Evolutionary conservation across 441 rosid species (phyloP).

Genomic region (Pelargonium citronellum): DNA sequence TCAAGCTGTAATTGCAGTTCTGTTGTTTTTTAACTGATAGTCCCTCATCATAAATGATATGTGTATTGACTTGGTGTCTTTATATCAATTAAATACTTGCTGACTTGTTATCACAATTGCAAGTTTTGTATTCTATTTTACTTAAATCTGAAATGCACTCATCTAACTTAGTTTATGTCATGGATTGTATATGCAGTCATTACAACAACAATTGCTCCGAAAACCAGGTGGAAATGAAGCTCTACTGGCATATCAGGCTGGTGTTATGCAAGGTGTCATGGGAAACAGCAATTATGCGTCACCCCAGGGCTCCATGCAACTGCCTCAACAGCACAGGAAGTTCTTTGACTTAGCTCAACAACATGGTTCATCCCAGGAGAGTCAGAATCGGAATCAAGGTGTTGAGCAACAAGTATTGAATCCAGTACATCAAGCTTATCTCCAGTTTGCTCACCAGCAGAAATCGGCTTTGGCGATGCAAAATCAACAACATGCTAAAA

Average conservation of each 20-base stretch:
- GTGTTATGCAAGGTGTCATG: conserved; percentile 64
- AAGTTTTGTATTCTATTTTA: background rate
- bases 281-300: conserved; percentile 64
- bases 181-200: conserved; percentile 36
- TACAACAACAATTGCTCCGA: conserved; percentile 61
- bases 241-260: conserved; percentile 73
- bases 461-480: conserved; percentile 49
- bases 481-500: conserved; percentile 64
- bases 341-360: conserved; percentile 72
- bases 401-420: conserved; percentile 68
- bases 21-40: background rate
- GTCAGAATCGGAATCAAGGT: conserved; percentile 55
- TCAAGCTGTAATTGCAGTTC: background rate
- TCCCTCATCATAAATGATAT: background rate
- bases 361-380: conserved; percentile 58
- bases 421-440: conserved; percentile 83
- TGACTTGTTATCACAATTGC: background rate
- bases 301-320: conserved; percentile 68
- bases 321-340: conserved; percentile 76
- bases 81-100: background rate
- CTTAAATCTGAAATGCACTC: background rate
- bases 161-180: background rate
- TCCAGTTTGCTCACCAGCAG: conserved; percentile 78
- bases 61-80: background rate
- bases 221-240: conserved; percentile 76